These are phyloP conservation scores for Nitzschia palea DNA, from an alignment of 108 stramenopile species.

Conservation along the genomic window DNA sequence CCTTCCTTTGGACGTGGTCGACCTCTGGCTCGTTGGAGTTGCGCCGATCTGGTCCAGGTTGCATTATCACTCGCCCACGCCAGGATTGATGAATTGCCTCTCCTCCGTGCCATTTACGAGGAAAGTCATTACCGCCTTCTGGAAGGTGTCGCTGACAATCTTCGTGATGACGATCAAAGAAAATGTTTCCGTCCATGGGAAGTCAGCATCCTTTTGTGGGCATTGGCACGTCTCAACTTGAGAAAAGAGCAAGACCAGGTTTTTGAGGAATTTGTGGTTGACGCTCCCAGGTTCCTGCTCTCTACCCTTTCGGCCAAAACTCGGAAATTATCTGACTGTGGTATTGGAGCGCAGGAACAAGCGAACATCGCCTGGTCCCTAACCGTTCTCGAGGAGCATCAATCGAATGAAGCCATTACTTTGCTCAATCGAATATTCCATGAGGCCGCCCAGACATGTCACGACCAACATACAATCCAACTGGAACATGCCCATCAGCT, in stretches of 20 bases:
- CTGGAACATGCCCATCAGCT: slow-evolving; percentile 89
- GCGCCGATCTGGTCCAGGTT: slow-evolving; percentile 74
- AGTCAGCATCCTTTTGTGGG: slow-evolving; percentile 75
- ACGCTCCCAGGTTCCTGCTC: slow-evolving; percentile 43
- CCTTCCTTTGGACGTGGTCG: slow-evolving; percentile 29
- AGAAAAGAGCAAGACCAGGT: slow-evolving; percentile 42
- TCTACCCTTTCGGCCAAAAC: slow-evolving; percentile 7
- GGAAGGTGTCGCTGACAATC: slow-evolving; percentile 3
- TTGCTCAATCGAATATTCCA: slow-evolving; percentile 63
- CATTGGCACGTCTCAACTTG: slow-evolving; percentile 70
- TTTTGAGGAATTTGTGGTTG: slow-evolving; percentile 55
- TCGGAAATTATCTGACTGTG: slow-evolving; percentile 23
- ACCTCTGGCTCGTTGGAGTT: slow-evolving; percentile 56
- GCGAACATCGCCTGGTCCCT: slow-evolving; percentile 85
- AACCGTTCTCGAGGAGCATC: slow-evolving; percentile 65
- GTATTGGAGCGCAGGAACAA: slow-evolving; percentile 74
- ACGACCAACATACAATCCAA: slow-evolving; percentile 52
- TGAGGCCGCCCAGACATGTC: slow-evolving; percentile 42
- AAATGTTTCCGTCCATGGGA: slow-evolving; percentile 59
- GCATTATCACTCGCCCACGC: slow-evolving; percentile 69
- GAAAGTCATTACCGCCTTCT: slow-evolving; percentile 56
- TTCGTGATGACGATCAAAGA: slow-evolving; percentile 13
- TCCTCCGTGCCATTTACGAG: slow-evolving; percentile 56
- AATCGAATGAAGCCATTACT: slow-evolving; percentile 38
- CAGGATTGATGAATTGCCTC: slow-evolving; percentile 59